Conservation (phyloP, 768 basidiomycete genomes). For the Suillus subalutaceus region DNA sequence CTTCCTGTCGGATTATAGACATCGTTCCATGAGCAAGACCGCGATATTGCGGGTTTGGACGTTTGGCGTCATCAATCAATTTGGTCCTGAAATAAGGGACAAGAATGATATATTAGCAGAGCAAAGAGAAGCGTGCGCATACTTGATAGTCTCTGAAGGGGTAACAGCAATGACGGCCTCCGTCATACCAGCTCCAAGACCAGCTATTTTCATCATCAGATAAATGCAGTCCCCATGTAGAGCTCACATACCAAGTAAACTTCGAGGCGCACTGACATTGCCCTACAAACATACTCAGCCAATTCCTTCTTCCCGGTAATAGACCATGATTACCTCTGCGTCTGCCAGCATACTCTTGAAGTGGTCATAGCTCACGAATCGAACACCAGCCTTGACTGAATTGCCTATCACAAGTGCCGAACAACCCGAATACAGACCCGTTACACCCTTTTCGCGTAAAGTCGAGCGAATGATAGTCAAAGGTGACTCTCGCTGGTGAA, state of each 20-base stretch:
- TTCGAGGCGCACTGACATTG: constrained; percentile 84
- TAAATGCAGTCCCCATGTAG: neutral
- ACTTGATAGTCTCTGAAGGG: constrained; percentile 99
- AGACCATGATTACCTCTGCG: constrained; percentile 55
- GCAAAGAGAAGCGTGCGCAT: constrained; percentile 25
- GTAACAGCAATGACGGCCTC: constrained; percentile 96
- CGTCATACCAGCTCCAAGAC: constrained; percentile 85
- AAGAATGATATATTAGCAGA: neutral
- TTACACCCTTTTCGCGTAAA: constrained; percentile 70
- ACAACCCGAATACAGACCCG: constrained; percentile 92
- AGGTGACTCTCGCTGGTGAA: constrained; percentile 62
- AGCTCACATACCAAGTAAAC: constrained; percentile 68
- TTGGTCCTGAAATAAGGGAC: constrained; percentile 74
- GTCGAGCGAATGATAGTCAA: constrained; percentile 77
- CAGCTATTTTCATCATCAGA: constrained; percentile 45
- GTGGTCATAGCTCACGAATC: constrained; percentile 93
- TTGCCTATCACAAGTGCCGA: constrained; percentile 90
- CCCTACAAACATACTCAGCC: constrained; percentile 53
- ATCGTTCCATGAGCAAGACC: constrained; percentile 86
- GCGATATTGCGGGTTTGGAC: constrained; percentile 80
- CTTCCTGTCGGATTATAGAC: constrained; percentile 83
- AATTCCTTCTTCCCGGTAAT: neutral
- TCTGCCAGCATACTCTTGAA: constrained; percentile 88
- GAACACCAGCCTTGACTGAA: constrained; percentile 90
- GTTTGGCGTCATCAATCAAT: constrained; percentile 92